These are phyloP conservation scores for Letharia columbiana DNA, from an alignment of 495 filamentous ascomycete species.

Conservation along the genomic window DNA sequence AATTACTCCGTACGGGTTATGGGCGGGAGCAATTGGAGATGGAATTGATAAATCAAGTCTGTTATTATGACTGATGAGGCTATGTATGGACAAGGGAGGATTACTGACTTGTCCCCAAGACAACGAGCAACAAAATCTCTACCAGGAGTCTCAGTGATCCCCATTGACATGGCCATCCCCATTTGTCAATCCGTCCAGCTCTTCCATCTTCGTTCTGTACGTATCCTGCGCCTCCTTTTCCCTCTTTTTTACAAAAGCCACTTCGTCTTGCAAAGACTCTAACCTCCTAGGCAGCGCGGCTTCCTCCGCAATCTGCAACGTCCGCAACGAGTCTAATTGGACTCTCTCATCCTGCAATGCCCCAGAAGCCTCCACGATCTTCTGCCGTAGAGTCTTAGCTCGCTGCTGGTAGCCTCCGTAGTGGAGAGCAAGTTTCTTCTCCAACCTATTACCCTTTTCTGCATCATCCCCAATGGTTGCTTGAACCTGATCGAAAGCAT, in stretches of 20 bases:
- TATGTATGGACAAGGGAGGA: background rate
- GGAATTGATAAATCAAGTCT: background rate
- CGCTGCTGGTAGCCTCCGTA: constrained; percentile 88
- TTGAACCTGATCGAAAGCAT: constrained; percentile 63
- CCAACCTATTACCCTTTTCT: constrained; percentile 70
- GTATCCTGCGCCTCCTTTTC: constrained; percentile 87
- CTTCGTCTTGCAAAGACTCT: constrained; percentile 71
- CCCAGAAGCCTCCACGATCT: constrained; percentile 71
- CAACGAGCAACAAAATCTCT: background rate
- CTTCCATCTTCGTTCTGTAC: constrained; percentile 66
- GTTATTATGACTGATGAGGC: background rate
- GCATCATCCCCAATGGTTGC: constrained; percentile 61
- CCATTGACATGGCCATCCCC: constrained; percentile 20
- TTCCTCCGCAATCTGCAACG: constrained; percentile 68
- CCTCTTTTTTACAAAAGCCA: constrained; percentile 68
- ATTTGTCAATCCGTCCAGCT: constrained; percentile 54
- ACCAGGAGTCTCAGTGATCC: constrained; percentile 1
- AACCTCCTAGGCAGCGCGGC: constrained; percentile 63
- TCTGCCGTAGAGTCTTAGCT: constrained; percentile 67
- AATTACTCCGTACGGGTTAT: too few relatives aligned
- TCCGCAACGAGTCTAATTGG: constrained; percentile 66
- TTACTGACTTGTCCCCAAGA: background rate
- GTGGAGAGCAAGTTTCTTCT: constrained; percentile 86
- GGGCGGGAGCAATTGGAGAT: background rate
- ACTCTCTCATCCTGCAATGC: constrained; percentile 63